Conservation (phyloP, 2,329 filamentous ascomycete species). For the Catunica adiposa region DNA sequence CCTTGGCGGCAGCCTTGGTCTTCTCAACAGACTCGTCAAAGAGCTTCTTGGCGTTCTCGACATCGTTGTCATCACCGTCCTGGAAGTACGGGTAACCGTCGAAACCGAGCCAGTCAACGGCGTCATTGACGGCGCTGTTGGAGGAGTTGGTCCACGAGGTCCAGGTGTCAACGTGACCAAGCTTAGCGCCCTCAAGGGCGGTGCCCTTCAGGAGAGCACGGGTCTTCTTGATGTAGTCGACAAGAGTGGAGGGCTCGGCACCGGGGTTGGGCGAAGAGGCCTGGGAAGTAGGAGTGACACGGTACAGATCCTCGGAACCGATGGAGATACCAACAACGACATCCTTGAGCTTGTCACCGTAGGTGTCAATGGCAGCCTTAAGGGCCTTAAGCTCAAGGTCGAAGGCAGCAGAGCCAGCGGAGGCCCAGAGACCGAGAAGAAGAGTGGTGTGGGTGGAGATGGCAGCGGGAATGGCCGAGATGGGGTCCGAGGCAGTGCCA, state of each 20-base stretch:
- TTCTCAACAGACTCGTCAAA: conserved; percentile 51
- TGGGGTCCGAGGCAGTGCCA: conserved; percentile 42
- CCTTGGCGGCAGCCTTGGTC: conserved; percentile 40
- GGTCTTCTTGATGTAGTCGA: conserved; percentile 54
- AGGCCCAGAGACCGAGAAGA: conserved; percentile 72
- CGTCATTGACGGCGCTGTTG: conserved; percentile 53
- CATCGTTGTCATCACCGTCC: conserved; percentile 46
- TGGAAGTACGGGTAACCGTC: conserved; percentile 81
- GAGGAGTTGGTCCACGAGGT: conserved; percentile 57
- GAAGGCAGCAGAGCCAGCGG: conserved; percentile 45
- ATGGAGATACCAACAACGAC: conserved; percentile 70
- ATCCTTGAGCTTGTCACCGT: conserved; percentile 47
- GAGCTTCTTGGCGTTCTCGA: conserved; percentile 45
- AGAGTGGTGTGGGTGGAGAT: conserved; percentile 64
- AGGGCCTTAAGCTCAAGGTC: conserved; percentile 61
- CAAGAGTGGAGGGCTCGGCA: conserved; percentile 42
- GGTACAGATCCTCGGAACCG: conserved; percentile 76
- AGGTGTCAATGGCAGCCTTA: conserved; percentile 48
- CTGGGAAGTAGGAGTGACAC: conserved; percentile 54
- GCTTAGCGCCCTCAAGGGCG: conserved; percentile 34
- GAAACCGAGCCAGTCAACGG: conserved; percentile 64
- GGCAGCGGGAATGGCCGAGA: conserved; percentile 63
- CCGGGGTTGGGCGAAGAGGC: conserved; percentile 46
- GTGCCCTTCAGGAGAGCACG: conserved; percentile 48
- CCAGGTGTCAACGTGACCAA: conserved; percentile 88